Conservation (phyloP, 1,284 basidiomycete genomes). For the Naganishia sp. region DNA sequence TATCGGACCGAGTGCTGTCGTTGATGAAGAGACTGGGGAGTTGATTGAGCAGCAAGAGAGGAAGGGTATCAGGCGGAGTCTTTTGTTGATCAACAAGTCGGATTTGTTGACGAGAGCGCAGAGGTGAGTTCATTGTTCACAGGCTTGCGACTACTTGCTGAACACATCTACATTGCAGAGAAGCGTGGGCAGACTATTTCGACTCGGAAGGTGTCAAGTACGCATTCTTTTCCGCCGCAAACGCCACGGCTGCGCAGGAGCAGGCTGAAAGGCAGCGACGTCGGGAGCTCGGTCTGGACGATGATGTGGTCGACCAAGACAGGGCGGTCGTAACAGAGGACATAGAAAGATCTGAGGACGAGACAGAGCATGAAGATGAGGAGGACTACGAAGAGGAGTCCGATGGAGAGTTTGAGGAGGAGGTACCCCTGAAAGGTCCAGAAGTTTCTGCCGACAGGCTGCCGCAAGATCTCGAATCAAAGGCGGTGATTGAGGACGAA, state of each 20-base stretch:
- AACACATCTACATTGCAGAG: conserved; percentile 51
- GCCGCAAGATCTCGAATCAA: conserved; percentile 31
- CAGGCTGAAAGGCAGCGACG: conserved; percentile 57
- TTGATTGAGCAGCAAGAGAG: conserved; percentile 53
- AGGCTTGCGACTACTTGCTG: too few relatives aligned
- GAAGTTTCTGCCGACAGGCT: conserved; percentile 14
- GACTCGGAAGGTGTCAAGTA: conserved; percentile 77
- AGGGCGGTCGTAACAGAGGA: conserved; percentile 37
- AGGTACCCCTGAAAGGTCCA: conserved; percentile 71
- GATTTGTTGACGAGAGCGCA: conserved; percentile 87
- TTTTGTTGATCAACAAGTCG: conserved; percentile 94
- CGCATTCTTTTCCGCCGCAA: conserved; percentile 94
- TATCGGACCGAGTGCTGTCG: conserved; percentile 64
- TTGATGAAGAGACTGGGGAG: conserved; percentile 69
- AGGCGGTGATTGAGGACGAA: conserved; percentile 29
- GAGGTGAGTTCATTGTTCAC: conserved; percentile 59
- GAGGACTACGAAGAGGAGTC: conserved; percentile 44
- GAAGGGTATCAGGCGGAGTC: conserved; percentile 67
- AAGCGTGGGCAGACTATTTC: conserved; percentile 90
- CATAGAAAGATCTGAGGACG: conserved; percentile 39
- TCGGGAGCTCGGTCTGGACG: conserved; percentile 50
- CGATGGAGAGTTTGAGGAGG: conserved; percentile 58
- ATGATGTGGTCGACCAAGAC: conserved; percentile 32
- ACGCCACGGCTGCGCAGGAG: conserved; percentile 77
- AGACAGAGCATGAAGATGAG: conserved; percentile 35